Evolutionary conservation across 2,329 filamentous ascomycete genomes (phyloP), one percentile per base, ranked within the genome.

Genomic region (Lomentospora prolificans): DNA sequence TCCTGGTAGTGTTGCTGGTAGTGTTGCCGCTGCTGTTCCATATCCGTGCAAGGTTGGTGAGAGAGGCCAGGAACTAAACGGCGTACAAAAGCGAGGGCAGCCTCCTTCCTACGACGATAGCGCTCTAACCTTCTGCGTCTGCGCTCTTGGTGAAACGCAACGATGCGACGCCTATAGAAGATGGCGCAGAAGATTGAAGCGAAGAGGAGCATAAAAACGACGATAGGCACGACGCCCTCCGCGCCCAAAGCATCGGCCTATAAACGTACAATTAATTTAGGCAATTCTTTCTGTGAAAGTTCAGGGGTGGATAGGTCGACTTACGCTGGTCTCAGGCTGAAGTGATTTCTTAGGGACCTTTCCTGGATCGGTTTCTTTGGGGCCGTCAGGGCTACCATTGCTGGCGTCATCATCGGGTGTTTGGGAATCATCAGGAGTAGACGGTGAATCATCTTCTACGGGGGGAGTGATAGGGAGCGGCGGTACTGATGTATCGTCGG

Each of bases 21-120:
- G 12, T 48, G 44, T 10, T 48, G 44, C 44, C 24, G 53, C 36
- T 55, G 53, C 28, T 55, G 64, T 39, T 69, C 65, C 63, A 73
- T 72, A 61, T 74, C 72, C 57, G 69, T 67, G 24, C 68, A 67
- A 56, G 69, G 67, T 19, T 66, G 65, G 19, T 63, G 62, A 50
- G 59, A 39, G 17, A 64, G 59, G 56, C 67, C 65, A 44, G 62
- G 59, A 39, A 72, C 59, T 19, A 74, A 56, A 28, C 65, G 62
- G 3, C 62, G 55, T 58, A 70, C 63, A 30, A 67, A 65, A 22
- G 61, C 44, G 2, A 56, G 56, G 31, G 60, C 61, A 12, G 62
- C 61, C 51, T 63, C 62, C 10, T 62, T 60, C 46, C 66, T 63
- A 3, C 64, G 62, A 9, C 57, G 57, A 22, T 64, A 62, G 6